Evolutionary conservation across 306 rosid genomes (phyloP).

Genomic region (Casuarina equisetifolia): DNA sequence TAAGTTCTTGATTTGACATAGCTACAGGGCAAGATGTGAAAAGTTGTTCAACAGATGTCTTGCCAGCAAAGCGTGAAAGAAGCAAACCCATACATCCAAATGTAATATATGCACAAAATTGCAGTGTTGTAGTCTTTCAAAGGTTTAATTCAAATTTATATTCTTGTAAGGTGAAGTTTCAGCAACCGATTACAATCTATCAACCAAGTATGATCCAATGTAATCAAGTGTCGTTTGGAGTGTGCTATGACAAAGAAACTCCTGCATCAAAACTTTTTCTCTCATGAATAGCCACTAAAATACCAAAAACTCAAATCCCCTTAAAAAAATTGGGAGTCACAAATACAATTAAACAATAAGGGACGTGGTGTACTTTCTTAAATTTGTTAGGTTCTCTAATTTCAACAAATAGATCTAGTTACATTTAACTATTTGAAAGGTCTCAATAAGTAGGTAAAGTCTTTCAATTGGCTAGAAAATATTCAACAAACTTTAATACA

Average conservation of each 20-base stretch:
- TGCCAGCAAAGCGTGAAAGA: slow-evolving; percentile 9
- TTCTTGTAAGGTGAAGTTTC: neutral
- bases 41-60: slow-evolving; percentile 22
- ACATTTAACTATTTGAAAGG: no score
- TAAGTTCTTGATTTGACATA: slow-evolving; percentile 95
- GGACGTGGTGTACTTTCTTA: neutral
- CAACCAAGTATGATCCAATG: neutral
- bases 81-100: slow-evolving; percentile 7
- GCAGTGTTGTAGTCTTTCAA: neutral
- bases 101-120: neutral
- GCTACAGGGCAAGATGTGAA: slow-evolving; percentile 49
- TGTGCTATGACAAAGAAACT: neutral
- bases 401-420: no score
- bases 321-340: neutral
- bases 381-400: neutral
- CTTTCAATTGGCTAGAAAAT: neutral
- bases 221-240: neutral
- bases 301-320: neutral
- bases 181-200: neutral
- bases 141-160: neutral
- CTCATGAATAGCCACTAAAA: neutral
- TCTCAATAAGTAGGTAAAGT: no score
- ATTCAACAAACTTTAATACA: neutral
- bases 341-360: neutral
- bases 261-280: neutral